Base-by-base conservation (phyloP, 768 basidiomycete genomes). In the Leucocoprinus sp. region DNA sequence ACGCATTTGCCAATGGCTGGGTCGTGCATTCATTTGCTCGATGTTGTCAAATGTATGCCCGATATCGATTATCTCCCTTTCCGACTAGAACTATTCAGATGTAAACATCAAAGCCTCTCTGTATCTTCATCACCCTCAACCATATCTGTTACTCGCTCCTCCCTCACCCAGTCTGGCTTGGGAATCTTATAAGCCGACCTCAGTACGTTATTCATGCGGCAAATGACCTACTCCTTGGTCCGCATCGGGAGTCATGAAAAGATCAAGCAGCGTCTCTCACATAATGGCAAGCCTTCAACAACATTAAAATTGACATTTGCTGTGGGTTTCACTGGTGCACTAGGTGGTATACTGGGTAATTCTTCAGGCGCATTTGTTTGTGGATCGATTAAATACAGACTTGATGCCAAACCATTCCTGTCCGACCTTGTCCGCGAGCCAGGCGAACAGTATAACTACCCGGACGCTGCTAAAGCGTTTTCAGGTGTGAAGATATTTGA, bases 221-320 rank as follows among this genome's bases (percentile, higher is more conserved):
- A 93, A 64, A 91, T 93, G 89, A 82, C 88, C 8, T 93, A 93
- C 57, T 88, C 88, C 0, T 76, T 93, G 37, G 86, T 90, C 43
- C 80, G 91, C 24, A 65, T 93, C 23, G 90, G 90, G 18, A 76
- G 70, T 17, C 92, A 93, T 57, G 91, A 93, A 56, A 76, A 79
- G 42, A 70, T 86, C 58, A 90, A 90, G 56, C 63, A 66, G 15
- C 64, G 64, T 11, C 57, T 88, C 38, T 72, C 77, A 9, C 58
- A 60, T 50, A 61, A 70, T 24, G 71, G 76, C 2, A 69, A 66
- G 8, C 70, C 79, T n/a, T 76, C 77, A 5, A 63, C 76, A 0
- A 63, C 76, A 0, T 54, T 64, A n/a, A 65, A 70, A 23, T 68
- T 87, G 21, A 67, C 88, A 24, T 44, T 78, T 17, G 82, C 80